Evolutionary conservation across 768 basidiomycete species (phyloP).

Genomic region (Phlebiopsis gigantea): DNA sequence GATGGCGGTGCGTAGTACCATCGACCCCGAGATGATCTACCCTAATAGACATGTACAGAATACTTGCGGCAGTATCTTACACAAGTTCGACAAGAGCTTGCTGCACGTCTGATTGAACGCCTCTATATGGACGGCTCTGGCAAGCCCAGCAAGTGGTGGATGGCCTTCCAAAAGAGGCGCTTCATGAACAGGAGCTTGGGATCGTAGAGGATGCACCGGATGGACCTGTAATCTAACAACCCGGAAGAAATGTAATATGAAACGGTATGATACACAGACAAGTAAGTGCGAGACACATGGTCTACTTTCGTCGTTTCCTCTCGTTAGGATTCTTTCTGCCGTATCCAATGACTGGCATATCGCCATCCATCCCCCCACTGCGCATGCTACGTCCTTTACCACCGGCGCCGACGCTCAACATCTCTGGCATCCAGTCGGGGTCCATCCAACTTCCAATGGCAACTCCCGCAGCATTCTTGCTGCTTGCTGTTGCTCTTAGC

Average conservation of each 20-base stretch:
- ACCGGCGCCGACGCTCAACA: slow-evolving; percentile 58
- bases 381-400: slow-evolving; percentile 64
- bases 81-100: slow-evolving; percentile 91
- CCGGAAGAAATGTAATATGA: slow-evolving; percentile 15
- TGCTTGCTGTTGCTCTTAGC: slow-evolving; percentile 31
- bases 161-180: slow-evolving; percentile 97
- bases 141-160: slow-evolving; percentile 99
- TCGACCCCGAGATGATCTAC: not conserved
- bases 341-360: slow-evolving; percentile 80
- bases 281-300: not conserved
- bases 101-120: slow-evolving; percentile 77
- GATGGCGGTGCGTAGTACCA: slow-evolving; percentile 64
- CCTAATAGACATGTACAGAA: slow-evolving; percentile 43
- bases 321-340: slow-evolving; percentile 92
- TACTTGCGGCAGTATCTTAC: slow-evolving; percentile 86
- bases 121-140: slow-evolving; percentile 91
- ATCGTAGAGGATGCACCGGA: slow-evolving; percentile 34
- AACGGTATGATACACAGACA: slow-evolving; percentile 2
- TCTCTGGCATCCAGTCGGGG: slow-evolving; percentile 90
- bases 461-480: slow-evolving; percentile 37
- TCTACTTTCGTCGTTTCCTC: slow-evolving; percentile 50
- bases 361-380: slow-evolving; percentile 49
- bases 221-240: slow-evolving; percentile 11
- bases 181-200: slow-evolving; percentile 92
- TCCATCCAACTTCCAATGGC: slow-evolving; percentile 85